Base-by-base conservation (phyloP, 176 grass and related monocot genomes). In the Puya raimondii region DNA sequence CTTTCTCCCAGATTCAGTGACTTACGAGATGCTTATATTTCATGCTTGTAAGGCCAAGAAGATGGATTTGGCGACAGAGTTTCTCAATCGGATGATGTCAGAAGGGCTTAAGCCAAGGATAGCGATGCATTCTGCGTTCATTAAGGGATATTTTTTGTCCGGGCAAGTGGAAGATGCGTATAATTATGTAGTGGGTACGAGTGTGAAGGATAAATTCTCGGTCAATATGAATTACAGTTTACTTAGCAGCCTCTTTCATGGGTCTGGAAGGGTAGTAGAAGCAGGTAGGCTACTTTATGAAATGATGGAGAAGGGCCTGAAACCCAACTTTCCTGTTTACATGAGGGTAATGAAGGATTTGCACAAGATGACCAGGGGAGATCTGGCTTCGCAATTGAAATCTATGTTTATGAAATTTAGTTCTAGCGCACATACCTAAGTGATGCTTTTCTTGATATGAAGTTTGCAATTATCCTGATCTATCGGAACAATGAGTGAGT, bases 211-310 rank as follows among this genome's bases (percentile, higher is more conserved):
- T 69, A 83, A 65, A 23, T 84, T 48, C 53, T 87, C 93, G 0
- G 27, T 29, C 12, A 92, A 96, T 65, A 76, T 76, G 71, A 92
- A 92, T 81, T 96, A 87, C 85, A 89, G 86, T 69, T 68, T 87
- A 65, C 79, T 96, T 2, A 72, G 74, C 20, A 89, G 79, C 22
- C 84, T 97, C 52, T 70, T 87, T 6, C 54, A 29, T 47, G 81
- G 47, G 50, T 79, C 89, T 4, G 84, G 82, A 17, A 87, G 50
- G 68, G 49, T 70, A 21, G 4, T 71, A 42, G 86, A 97, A 50
- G 93, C 89, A 0, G 86, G 86, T 73, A 64, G 65, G 66, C 26
- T 97, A 76, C 74, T 97, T n/a, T 76, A 79, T 83, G 88, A 92
- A 66, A 68, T 92, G 82, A 92, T 92, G 89, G 77, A 82, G 52